Percentiles rank a stretch among this genome's conserved stretches.
Conservation (phyloP, 176 grass and related monocot genomes). For the Zoysia pacifica region DNA sequence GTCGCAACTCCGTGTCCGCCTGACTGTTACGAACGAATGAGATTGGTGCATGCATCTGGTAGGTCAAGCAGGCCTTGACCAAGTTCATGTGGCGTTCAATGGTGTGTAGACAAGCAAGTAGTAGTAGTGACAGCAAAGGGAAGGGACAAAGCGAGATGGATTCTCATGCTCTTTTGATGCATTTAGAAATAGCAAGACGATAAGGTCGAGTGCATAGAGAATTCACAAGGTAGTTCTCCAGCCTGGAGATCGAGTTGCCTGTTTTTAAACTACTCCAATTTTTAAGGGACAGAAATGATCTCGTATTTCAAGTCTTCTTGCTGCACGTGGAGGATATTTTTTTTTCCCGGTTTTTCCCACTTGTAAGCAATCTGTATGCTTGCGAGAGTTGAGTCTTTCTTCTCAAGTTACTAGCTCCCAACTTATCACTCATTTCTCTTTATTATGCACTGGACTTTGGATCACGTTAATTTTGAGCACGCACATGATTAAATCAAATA, state of each 20-base stretch:
- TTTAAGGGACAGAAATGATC: background rate
- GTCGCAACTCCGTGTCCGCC: background rate
- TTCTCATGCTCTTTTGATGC: conserved; percentile 17
- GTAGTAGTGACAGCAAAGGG: background rate
- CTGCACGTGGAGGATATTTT: conserved; percentile 4
- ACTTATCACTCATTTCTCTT: background rate
- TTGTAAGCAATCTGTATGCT: background rate
- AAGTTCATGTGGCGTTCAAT: background rate
- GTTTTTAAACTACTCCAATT: background rate
- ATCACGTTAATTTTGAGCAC: background rate
- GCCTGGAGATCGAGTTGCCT: background rate
- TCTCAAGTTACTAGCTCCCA: background rate
- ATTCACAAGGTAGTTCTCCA: conserved; percentile 12
- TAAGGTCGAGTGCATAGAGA: conserved; percentile 19
- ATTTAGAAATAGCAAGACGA: conserved; percentile 8
- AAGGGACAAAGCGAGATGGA: conserved; percentile 25
- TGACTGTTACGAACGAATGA: background rate
- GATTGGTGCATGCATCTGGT: background rate
- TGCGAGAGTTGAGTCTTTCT: background rate
- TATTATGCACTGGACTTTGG: background rate
- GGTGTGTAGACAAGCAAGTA: background rate
- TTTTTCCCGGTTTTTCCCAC: background rate
- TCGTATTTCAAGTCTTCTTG: conserved; percentile 2
- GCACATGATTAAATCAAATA: background rate
- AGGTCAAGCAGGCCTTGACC: background rate